Base-by-base conservation (phyloP, 1,139 yeast species). In the Zygosaccharomyces pseudobailii region DNA sequence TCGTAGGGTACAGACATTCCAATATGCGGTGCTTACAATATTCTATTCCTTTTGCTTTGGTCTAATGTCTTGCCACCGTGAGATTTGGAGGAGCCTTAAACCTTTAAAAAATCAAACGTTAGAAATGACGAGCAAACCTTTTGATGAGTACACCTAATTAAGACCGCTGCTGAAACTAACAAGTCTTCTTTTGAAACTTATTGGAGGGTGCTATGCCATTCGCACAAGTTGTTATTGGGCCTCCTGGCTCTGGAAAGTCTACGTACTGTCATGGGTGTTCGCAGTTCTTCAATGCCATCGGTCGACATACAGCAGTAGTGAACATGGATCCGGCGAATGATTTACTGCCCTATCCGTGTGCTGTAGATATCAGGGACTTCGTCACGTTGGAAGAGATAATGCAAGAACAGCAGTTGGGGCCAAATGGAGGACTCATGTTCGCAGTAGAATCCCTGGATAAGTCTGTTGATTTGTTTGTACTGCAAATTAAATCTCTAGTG, bases 291-390 rank as follows among this genome's bases (percentile, higher is more conserved):
- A 83, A 86, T 50, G 96, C 97, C 1, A 88, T 94, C 40, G 99
- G 99, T 6, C 73, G 99, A 48, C 86, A 87, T 57, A 82, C 87
- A 49, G 75, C 87, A 34, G 76, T 92, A 3, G 74, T 94, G 30
- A 94, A 94, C 62, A 73, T 94, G 51, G 99, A 94, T 62, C 97
- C 97, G 0, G 98, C 99, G 1, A 94, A 94, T 65, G 97, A 90
- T 63, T 68, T 76, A 37, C 63, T 85, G 22, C 84, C 87, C 5
- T 94, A 94, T 61, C 87, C 88, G 1, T 84, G 90, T 60, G 86
- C 87, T 0, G 71, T 94, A 39, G 97, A 94, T 63, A 88, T 94
- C 37, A 72, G 97, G 50, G 97, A 92, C 62, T 86, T 80, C 57
- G 79, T 90, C 6, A 85, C 94, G 0, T 66, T 92, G 17, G 97